These are phyloP conservation scores for Acanthamoeba triangularis DNA, from an alignment of 208 protist genomes.

Conservation along the genomic window DNA sequence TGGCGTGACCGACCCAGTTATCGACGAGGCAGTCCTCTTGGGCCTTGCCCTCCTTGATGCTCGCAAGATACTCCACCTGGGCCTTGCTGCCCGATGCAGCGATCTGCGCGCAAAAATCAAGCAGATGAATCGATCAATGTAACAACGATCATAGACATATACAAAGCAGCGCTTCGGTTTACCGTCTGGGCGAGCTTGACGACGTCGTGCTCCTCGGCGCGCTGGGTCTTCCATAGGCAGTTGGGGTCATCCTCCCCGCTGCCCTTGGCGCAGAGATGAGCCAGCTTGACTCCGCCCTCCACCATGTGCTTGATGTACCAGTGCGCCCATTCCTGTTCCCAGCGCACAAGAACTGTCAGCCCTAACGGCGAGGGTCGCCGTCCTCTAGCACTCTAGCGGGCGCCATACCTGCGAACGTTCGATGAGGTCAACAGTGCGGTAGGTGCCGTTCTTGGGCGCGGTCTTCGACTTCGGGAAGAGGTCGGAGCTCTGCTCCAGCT, in stretches of 20 bases:
- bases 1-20: constrained; percentile 35
- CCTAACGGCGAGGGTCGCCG: no score
- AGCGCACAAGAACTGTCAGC: not conserved
- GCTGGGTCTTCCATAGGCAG: constrained; percentile 42
- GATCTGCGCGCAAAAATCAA: no score
- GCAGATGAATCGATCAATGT: no score
- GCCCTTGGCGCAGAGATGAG: not conserved
- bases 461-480: not conserved
- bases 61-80: not conserved
- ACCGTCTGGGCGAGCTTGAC: not conserved
- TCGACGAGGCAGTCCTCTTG: constrained; percentile 68
- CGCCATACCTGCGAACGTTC: not conserved
- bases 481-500: not conserved
- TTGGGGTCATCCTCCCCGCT: not conserved
- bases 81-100: not conserved
- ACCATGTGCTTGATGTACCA: constrained; percentile 50
- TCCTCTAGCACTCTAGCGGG: not conserved
- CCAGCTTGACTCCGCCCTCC: not conserved
- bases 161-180: no score
- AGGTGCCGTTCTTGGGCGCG: not conserved
- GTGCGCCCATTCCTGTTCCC: constrained; percentile 50
- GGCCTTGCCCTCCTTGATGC: not conserved
- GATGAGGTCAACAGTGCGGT: not conserved
- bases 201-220: constrained; percentile 38
- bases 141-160: no score